These are phyloP conservation scores for Chaetoscypha palmicola DNA, from an alignment of 2,329 filamentous ascomycete species.

Conservation along the genomic window DNA sequence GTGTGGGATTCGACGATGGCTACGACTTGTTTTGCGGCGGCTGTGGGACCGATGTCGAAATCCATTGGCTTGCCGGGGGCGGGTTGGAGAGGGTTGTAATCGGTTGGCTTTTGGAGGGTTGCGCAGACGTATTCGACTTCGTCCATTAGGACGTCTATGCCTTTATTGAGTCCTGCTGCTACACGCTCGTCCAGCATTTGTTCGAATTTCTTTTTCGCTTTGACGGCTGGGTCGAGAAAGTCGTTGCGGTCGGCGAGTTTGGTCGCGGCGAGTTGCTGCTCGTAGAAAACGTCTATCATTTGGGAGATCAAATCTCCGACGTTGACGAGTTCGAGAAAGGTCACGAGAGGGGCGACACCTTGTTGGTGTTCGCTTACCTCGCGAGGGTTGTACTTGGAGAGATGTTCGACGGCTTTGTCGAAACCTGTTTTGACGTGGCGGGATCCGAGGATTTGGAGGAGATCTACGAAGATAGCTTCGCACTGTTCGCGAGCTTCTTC, in stretches of 20 bases:
- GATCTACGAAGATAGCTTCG: slow-evolving; percentile 75
- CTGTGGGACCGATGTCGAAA: slow-evolving; percentile 64
- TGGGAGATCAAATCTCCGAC: slow-evolving; percentile 96
- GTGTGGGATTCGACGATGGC: slow-evolving; percentile 84
- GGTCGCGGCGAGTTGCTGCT: slow-evolving; percentile 80
- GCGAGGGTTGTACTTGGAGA: slow-evolving; percentile 85
- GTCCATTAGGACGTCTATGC: slow-evolving; percentile 96
- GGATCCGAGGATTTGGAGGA: slow-evolving; percentile 78
- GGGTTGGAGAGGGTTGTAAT: slow-evolving; percentile 72
- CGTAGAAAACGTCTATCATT: slow-evolving; percentile 98
- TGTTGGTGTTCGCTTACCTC: slow-evolving; percentile 63
- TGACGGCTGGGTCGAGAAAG: slow-evolving; percentile 82
- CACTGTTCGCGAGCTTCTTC: slow-evolving; percentile 84
- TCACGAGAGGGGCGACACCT: slow-evolving; percentile 84
- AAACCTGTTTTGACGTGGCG: slow-evolving; percentile 90
- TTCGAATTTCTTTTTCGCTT: slow-evolving; percentile 98
- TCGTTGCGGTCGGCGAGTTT: slow-evolving; percentile 88
- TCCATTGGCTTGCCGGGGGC: slow-evolving; percentile 26
- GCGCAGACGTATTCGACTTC: slow-evolving; percentile 94
- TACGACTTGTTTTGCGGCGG: slow-evolving; percentile 73
- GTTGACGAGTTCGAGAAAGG: slow-evolving; percentile 94
- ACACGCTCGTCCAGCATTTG: slow-evolving; percentile 98
- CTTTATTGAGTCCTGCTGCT: slow-evolving; percentile 90
- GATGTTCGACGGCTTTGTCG: slow-evolving; percentile 82
- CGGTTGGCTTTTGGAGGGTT: slow-evolving; percentile 75